phyloP scores from a whole-genome alignment of 2,329 filamentous ascomycete genomes.

The Akanthomyces dipterigenus region DNA sequence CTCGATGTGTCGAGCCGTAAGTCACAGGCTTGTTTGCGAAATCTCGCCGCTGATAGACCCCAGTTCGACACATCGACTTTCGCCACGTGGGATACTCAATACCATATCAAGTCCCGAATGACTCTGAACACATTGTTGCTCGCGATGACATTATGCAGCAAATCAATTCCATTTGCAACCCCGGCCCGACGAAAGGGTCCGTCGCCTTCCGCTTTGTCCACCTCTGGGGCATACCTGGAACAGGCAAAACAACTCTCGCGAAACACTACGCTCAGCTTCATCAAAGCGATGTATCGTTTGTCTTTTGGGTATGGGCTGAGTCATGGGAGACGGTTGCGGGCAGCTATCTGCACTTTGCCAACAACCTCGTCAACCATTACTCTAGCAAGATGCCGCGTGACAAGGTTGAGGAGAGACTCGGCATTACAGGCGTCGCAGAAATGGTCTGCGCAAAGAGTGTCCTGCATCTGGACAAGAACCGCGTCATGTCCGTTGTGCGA shows the following conservation, averaged over 20 bases:
- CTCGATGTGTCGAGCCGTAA: background rate
- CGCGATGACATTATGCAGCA: constrained; percentile 16
- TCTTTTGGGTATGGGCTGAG: constrained; percentile 22
- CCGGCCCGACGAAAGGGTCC: constrained; percentile 10
- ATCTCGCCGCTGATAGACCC: background rate
- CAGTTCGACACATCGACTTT: background rate
- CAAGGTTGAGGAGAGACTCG: constrained; percentile 20
- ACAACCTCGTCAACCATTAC: constrained; percentile 17
- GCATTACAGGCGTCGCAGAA: constrained; percentile 19
- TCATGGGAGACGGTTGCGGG: constrained; percentile 21
- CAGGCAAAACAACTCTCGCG: constrained; percentile 21
- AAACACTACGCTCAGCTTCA: constrained; percentile 19
- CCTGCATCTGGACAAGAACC: constrained; percentile 17
- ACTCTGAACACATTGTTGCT: constrained; percentile 12
- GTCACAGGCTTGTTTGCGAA: background rate
- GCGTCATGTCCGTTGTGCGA: constrained; percentile 19
- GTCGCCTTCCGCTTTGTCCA: constrained; percentile 17
- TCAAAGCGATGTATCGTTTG: constrained; percentile 17
- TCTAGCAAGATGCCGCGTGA: constrained; percentile 13
- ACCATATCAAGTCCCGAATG: background rate
- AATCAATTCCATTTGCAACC: constrained; percentile 15
- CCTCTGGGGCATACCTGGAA: constrained; percentile 18
- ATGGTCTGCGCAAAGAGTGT: constrained; percentile 21
- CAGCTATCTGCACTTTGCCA: constrained; percentile 21
- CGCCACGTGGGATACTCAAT: background rate